Evolutionary conservation across 2,329 filamentous ascomycete species (phyloP), one percentile per base, ranked within the genome.

Genomic region (Neurospora sp.): DNA sequence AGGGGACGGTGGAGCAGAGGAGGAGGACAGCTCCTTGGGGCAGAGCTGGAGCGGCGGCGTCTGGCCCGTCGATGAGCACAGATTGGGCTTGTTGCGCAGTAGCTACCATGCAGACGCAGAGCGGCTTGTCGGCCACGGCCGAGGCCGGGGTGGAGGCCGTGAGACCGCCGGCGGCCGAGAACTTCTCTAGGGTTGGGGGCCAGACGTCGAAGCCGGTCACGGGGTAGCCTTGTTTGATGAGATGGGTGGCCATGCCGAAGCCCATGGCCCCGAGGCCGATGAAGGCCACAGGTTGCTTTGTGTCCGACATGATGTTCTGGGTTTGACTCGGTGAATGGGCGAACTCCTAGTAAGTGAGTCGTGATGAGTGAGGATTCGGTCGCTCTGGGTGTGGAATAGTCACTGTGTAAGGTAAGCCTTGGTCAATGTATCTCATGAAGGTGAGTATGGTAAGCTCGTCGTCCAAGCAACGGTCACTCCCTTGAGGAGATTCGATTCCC

Each of bases 221-320:
- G 36, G 81, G 71, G 78, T 90, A 91, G 70, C 89, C 89, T 73
- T 86, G 81, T 74, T 88, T 87, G 75, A 92, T 82, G 66, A 93
- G 86, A 77, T 92, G 86, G 71, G 87, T 91, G 73, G 91, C 91
- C 91, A 93, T 93, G 77, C 91, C 91, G 78, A 92, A 91, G 77
- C 91, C 91, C 91, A 93, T 93, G 79, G 91, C 91, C 70, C 91
- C 91, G 3, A 93, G 88, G 82, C 91, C 91, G 73, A 91, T 89
- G 80, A 92, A 92, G 73, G 87, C 86, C 69, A 91, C 74, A 4
- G 78, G 76, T 4, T 79, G 78, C 71, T 82, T 83, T 6, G 73
- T 19, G 67, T 76, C 71, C 19, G 78, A 70, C 74, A 79, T 80
- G 69, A 67, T 75, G 23, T 62, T 28, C 0, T 52, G 11, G 5